A percentile compares a stretch with the other conserved stretches of the same genome.
Conservation (phyloP, 2,329 filamentous ascomycete species). For the Sporothrix phasma region DNA sequence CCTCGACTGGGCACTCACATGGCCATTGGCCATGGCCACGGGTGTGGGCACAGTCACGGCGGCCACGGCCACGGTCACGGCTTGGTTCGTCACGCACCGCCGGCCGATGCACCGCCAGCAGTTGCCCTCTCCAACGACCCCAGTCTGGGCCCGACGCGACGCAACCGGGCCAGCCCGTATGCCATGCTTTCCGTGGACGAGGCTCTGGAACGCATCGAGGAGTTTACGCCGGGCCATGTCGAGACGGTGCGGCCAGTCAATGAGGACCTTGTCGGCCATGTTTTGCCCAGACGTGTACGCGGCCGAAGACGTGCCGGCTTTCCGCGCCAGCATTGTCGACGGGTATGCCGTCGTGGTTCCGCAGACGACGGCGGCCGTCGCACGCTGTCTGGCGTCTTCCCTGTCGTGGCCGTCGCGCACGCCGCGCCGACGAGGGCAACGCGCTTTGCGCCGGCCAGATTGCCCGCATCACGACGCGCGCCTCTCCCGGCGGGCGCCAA, state of each 20-base stretch:
- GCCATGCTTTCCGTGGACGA: conserved; percentile 83
- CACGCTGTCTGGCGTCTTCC: conserved; percentile 67
- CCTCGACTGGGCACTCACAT: conserved; percentile 26
- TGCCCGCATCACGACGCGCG: conserved; percentile 87
- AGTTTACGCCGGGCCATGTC: conserved; percentile 58
- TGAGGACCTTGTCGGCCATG: conserved; percentile 57
- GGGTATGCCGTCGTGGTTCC: conserved; percentile 78
- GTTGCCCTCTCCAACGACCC: conserved; percentile 49
- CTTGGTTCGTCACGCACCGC: conserved; percentile 62
- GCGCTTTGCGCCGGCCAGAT: conserved; percentile 61
- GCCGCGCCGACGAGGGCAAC: conserved; percentile 58
- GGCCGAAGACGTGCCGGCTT: conserved; percentile 77
- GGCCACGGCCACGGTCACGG: conserved; percentile 50
- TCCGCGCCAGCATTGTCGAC: conserved; percentile 91
- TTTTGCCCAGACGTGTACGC: conserved; percentile 75
- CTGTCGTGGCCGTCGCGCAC: conserved; percentile 78
- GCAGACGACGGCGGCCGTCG: conserved; percentile 19
- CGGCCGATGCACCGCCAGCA: conserved; percentile 35
- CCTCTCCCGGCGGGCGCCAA: conserved; percentile 82
- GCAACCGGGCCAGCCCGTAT: conserved; percentile 80
- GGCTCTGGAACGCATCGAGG: conserved; percentile 61
- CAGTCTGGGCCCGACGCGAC: conserved; percentile 50
- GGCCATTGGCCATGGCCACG: conserved; percentile 43
- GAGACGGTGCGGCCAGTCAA: conserved; percentile 51
- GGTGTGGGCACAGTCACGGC: conserved; percentile 43